These are phyloP conservation scores for Aspergillus pseudoviridinutans DNA, from an alignment of 2,329 filamentous ascomycete genomes.

Conservation along the genomic window DNA sequence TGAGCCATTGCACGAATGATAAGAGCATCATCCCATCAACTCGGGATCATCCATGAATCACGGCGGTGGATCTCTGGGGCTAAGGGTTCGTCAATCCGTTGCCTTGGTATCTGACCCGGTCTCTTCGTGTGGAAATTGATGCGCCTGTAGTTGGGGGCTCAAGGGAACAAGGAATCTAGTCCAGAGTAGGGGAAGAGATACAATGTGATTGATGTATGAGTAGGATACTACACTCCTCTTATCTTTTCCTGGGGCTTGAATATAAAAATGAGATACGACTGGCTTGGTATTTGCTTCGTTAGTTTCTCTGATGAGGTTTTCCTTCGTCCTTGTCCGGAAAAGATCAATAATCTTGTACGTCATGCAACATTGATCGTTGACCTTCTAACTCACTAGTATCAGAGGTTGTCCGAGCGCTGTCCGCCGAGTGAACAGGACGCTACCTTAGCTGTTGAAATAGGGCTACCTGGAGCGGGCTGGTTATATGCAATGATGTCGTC, in stretches of 20 bases:
- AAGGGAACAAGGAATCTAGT: neutral
- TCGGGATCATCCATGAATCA: neutral
- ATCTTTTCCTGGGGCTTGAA: neutral
- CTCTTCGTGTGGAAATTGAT: neutral
- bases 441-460: neutral
- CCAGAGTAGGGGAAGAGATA: neutral
- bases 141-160: neutral
- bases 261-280: neutral
- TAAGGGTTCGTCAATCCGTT: neutral
- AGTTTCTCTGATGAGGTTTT: neutral
- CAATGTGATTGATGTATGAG: conserved; percentile 8
- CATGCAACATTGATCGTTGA: neutral
- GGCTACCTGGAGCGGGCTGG: neutral
- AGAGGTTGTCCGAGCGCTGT: no score
- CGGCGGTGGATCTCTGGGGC: neutral
- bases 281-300: neutral
- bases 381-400: no score
- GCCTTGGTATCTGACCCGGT: neutral
- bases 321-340: neutral
- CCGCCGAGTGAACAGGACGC: neutral
- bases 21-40: neutral
- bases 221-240: neutral
- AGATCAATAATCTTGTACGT: neutral
- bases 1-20: conserved; percentile 7
- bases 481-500: neutral